These are phyloP conservation scores for Volutella citrinella DNA, from an alignment of 2,329 filamentous ascomycete genomes.

Conservation along the genomic window DNA sequence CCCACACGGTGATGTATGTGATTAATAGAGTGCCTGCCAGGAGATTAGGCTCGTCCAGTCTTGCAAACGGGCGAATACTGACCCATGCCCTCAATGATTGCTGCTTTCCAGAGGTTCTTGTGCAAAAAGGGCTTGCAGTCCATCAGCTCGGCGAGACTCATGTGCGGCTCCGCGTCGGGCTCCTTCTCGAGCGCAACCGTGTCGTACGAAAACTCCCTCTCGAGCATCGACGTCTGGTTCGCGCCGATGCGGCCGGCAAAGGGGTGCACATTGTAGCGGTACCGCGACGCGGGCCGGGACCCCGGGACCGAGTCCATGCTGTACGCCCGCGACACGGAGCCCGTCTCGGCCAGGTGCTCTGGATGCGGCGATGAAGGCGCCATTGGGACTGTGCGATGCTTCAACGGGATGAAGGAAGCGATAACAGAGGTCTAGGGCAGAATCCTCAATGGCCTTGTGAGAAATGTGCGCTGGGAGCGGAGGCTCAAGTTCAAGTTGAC, in stretches of 20 bases:
- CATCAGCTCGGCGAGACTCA: slow-evolving; percentile 34
- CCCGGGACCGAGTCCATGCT: too few species aligned
- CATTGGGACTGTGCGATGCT: too few species aligned
- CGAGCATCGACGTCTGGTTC: slow-evolving; percentile 13
- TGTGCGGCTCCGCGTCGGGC: slow-evolving; percentile 40
- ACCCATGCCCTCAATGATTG: slow-evolving; percentile 36
- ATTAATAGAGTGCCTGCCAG: slow-evolving; percentile 15
- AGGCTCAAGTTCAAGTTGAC: too few species aligned
- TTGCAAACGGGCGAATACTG: accelerated
- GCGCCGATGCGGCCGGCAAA: slow-evolving; percentile 21
- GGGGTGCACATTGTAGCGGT: slow-evolving; percentile 9
- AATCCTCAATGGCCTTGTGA: too few species aligned
- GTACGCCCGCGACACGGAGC: too few species aligned
- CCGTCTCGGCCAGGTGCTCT: too few species aligned
- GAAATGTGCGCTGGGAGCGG: too few species aligned
- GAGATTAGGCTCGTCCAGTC: not conserved
- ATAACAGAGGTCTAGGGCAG: too few species aligned
- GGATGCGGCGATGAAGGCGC: too few species aligned
- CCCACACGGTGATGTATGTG: slow-evolving; percentile 21
- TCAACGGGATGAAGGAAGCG: too few species aligned
- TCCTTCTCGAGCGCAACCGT: slow-evolving; percentile 23
- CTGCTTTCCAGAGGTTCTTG: slow-evolving; percentile 37
- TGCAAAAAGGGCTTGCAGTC: slow-evolving; percentile 32
- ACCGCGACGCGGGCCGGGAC: too few species aligned
- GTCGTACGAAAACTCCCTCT: slow-evolving; percentile 2